Evolutionary conservation across 2,329 filamentous ascomycete species (phyloP).

Genomic region (Stemphylium beticola): DNA sequence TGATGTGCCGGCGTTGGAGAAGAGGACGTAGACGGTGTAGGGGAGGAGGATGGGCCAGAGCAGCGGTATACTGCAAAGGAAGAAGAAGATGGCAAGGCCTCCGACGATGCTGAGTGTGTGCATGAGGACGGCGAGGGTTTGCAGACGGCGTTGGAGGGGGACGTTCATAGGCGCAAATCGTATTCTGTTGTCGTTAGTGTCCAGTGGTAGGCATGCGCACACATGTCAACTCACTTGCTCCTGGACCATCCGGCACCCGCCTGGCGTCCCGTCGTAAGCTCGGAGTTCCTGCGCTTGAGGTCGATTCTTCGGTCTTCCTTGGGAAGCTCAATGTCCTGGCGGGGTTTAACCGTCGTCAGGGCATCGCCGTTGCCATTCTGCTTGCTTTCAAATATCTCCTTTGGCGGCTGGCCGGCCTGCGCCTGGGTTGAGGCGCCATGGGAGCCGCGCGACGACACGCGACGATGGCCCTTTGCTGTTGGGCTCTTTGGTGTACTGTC

Average conservation of each 20-base stretch:
- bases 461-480: constrained; percentile 32
- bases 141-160: constrained; percentile 56
- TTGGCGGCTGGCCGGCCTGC: constrained; percentile 31
- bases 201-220: background rate
- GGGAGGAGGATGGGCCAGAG: constrained; percentile 80
- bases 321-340: constrained; percentile 42
- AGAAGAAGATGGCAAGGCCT: constrained; percentile 79
- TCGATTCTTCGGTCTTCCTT: constrained; percentile 39
- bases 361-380: constrained; percentile 53
- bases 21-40: constrained; percentile 83
- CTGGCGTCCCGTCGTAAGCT: constrained; percentile 59
- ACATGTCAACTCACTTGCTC: constrained; percentile 50
- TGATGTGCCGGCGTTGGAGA: constrained; percentile 77
- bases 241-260: constrained; percentile 61
- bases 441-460: constrained; percentile 40
- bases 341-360: constrained; percentile 54
- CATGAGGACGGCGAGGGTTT: constrained; percentile 57
- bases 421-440: constrained; percentile 40
- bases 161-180: constrained; percentile 87
- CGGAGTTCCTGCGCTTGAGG: constrained; percentile 42
- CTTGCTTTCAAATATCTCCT: constrained; percentile 53
- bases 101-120: constrained; percentile 58
- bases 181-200: constrained; percentile 58
- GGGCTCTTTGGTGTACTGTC: constrained; percentile 45
- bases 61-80: constrained; percentile 88